Conservation (phyloP, 768 basidiomycete species). For the Lactarius trivialis region DNA sequence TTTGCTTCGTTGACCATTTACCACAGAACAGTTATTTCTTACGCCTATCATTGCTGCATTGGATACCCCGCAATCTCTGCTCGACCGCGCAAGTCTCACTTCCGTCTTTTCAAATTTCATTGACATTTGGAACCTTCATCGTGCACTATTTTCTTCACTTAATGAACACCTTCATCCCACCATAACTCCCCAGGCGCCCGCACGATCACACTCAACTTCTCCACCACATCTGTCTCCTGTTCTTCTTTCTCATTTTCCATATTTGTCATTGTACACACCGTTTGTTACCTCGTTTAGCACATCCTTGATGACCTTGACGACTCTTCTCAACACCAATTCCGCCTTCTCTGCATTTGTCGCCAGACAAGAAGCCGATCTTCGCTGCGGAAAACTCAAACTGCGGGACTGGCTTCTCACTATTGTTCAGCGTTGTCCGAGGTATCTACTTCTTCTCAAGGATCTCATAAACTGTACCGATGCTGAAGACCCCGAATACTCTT, state of each 20-base stretch:
- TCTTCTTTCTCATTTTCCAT: constrained; percentile 79
- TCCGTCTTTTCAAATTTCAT: constrained; percentile 83
- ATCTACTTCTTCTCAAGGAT: constrained; percentile 78
- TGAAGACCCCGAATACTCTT: constrained; percentile 61
- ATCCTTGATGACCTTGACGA: constrained; percentile 50
- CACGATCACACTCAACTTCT: constrained; percentile 24
- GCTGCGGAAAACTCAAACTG: constrained; percentile 68
- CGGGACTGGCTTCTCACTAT: constrained; percentile 83
- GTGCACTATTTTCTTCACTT: constrained; percentile 60
- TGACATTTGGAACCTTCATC: constrained; percentile 87
- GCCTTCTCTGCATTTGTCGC: constrained; percentile 59
- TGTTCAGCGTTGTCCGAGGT: constrained; percentile 84
- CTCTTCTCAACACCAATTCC: constrained; percentile 48
- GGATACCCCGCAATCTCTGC: constrained; percentile 59
- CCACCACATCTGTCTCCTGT: constrained; percentile 48
- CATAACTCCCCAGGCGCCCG: background rate
- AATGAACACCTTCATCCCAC: constrained; percentile 36
- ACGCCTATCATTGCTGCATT: constrained; percentile 71
- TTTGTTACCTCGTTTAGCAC: constrained; percentile 76
- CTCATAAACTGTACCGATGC: constrained; percentile 59
- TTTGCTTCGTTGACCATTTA: background rate
- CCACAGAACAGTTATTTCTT: constrained; percentile 62
- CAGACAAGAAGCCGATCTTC: constrained; percentile 58
- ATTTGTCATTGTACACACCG: constrained; percentile 79
- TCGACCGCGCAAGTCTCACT: constrained; percentile 61